Evolutionary conservation across 768 basidiomycete species (phyloP), one percentile per base, ranked within the genome.

Genomic region (Suillus brevipes): DNA sequence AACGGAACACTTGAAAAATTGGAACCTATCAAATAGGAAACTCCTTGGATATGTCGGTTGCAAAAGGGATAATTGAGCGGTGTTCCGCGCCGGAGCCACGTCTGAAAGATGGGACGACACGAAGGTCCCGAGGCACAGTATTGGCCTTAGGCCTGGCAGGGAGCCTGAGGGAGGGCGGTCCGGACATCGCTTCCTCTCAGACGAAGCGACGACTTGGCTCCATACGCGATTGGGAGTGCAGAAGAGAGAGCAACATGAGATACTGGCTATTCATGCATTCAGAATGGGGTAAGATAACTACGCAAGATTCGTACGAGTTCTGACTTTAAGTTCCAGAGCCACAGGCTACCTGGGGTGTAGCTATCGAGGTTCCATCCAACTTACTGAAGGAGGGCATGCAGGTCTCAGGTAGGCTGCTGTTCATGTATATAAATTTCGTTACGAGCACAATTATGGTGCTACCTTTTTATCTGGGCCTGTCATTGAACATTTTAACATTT

Each of bases 261-360:
- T 78, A 69, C 63, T 68, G n/a, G 81, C 86, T 2, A 78, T 86
- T n/a, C 87, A 87, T 74, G 84, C 84, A 36, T 87, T 88, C 71
- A 87, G 87, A 10, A 84, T 87, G 34, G 86, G 86, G 83, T 83
- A 42, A 61, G 81, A 66, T 31, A 52, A 7, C 9, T 56, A 8
- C 31, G 28, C 45, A 3, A 10, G n/a, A 18, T 31, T 37, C 3
- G 9, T 66, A 70, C 4, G 20, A 23, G 72, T 70, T 58, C 63
- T 73, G n/a, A 23, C 66, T 67, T 61, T 23, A 10, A 67, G 66
- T 45, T 28, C n/a, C 62, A 79, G 78, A 14, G 53, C 70, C 20
- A 73, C 73, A 56, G 80, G 81, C 20, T 81, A 80, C 66, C 14
- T 82, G 81, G 80, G 81, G 82, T 23, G 78, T 67, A 12, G 82